These are phyloP conservation scores for Lodderomyces pseudojiufengensis DNA, from an alignment of 1,139 yeast genomes.

Conservation along the genomic window DNA sequence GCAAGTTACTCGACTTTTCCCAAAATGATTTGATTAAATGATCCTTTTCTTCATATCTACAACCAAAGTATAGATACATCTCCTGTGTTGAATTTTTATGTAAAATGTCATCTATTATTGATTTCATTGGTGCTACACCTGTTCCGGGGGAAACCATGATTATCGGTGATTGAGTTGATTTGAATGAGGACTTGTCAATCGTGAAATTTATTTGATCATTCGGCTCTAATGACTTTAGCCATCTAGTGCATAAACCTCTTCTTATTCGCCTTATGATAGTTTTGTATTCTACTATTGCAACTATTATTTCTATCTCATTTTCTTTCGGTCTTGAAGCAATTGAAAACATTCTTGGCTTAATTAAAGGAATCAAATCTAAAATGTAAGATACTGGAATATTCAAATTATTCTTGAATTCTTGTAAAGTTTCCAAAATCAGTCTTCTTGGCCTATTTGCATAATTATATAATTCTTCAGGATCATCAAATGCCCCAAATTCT, in stretches of 20 bases:
- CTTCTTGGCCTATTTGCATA: slow-evolving; percentile 91
- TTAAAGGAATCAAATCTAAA: slow-evolving; percentile 71
- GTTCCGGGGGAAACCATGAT: slow-evolving; percentile 87
- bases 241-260: slow-evolving; percentile 79
- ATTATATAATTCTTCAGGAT: slow-evolving; percentile 76
- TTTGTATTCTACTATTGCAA: slow-evolving; percentile 83
- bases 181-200: slow-evolving; percentile 48
- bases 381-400: slow-evolving; percentile 70
- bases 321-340: slow-evolving; percentile 61
- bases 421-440: slow-evolving; percentile 75
- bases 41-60: slow-evolving; percentile 65
- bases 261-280: slow-evolving; percentile 76
- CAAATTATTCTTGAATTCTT: slow-evolving; percentile 71
- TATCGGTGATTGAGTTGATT: slow-evolving; percentile 51
- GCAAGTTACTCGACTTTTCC: slow-evolving; percentile 33
- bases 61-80: slow-evolving; percentile 68
- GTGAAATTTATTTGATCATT: slow-evolving; percentile 56
- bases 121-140: slow-evolving; percentile 86
- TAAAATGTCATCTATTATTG: slow-evolving; percentile 45
- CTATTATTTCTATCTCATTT: slow-evolving; percentile 54
- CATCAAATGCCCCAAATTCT: slow-evolving; percentile 73
- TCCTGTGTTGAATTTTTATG: slow-evolving; percentile 18
- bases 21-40: slow-evolving; percentile 60
- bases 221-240: slow-evolving; percentile 51
- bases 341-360: slow-evolving; percentile 80